phyloP scores from a whole-genome alignment of 2,329 filamentous ascomycete species.

The Colletotrichum eremochloae region DNA sequence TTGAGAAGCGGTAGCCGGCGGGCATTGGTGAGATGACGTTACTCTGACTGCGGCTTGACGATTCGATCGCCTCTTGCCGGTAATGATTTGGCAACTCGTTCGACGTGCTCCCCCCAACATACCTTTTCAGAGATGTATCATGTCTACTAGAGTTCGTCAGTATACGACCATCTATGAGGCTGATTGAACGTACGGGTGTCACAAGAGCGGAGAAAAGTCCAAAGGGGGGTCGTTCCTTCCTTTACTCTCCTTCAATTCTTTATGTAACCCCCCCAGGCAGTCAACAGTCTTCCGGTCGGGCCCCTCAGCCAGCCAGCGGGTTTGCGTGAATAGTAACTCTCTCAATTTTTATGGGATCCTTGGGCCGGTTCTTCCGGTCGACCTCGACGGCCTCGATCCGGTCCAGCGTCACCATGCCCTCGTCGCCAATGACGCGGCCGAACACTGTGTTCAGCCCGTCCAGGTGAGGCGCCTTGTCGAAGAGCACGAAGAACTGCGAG shows the following conservation, averaged over 20 bases:
- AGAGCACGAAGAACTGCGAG: conserved; percentile 85
- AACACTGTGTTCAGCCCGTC: conserved; percentile 90
- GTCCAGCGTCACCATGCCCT: conserved; percentile 73
- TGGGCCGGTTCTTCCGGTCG: conserved; percentile 83
- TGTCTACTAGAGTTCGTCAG: not conserved
- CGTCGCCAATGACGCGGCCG: conserved; percentile 78
- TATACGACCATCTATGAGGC: not conserved
- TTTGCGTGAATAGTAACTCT: conserved; percentile 83
- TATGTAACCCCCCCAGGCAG: not conserved
- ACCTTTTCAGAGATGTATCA: not conserved
- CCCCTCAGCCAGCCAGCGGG: conserved; percentile 73
- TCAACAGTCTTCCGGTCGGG: not conserved
- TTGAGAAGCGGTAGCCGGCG: not conserved
- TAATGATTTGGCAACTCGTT: not conserved
- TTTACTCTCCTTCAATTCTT: not conserved
- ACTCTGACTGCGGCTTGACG: not conserved
- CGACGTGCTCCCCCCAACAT: not conserved
- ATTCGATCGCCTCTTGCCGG: not conserved
- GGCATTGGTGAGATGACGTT: not conserved
- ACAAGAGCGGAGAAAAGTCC: not conserved
- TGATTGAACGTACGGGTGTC: conserved; percentile 4
- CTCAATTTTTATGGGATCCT: conserved; percentile 75
- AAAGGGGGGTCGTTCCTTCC: not conserved
- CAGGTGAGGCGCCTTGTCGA: conserved; percentile 82
- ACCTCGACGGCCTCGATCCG: conserved; percentile 79